phyloP scores from a whole-genome alignment of 2,329 filamentous ascomycete genomes.

The Pseudogymnoascus sp. region DNA sequence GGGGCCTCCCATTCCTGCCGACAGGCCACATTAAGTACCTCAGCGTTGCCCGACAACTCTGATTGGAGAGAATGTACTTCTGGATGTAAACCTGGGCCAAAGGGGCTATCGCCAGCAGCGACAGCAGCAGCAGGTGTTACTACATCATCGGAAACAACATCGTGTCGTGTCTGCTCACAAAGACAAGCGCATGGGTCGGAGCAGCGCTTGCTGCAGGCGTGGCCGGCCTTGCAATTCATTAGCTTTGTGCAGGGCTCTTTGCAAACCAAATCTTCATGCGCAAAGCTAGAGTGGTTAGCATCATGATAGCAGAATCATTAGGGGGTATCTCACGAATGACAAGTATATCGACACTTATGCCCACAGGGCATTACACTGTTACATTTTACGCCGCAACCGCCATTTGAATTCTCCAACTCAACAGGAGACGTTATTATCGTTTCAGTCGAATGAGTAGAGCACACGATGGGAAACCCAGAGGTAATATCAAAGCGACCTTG shows the following conservation, averaged over 20 bases:
- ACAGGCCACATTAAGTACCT: background rate
- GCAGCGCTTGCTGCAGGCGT: background rate
- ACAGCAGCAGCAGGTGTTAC: background rate
- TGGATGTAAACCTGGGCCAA: background rate
- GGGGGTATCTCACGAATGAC: constrained; percentile 21
- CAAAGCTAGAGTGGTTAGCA: constrained; percentile 12
- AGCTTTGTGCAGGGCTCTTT: constrained; percentile 18
- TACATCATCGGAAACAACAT: background rate
- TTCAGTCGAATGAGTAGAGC: constrained; percentile 48
- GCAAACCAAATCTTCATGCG: constrained; percentile 23
- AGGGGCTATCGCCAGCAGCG: background rate
- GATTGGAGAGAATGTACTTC: background rate
- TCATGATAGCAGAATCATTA: background rate
- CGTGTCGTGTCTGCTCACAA: background rate
- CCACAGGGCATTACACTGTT: constrained; percentile 26
- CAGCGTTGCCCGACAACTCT: background rate
- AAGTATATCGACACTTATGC: constrained; percentile 24
- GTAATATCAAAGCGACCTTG: constrained; percentile 29
- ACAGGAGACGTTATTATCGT: constrained; percentile 45
- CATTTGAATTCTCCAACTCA: constrained; percentile 46
- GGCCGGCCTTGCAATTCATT: constrained; percentile 16
- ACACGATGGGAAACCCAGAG: constrained; percentile 54
- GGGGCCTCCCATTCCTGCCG: background rate
- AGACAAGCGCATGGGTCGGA: background rate
- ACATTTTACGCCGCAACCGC: constrained; percentile 46